Evolutionary conservation across 441 rosid genomes (phyloP), one percentile per base, ranked within the genome.

Genomic region (Gossypium aridum): DNA sequence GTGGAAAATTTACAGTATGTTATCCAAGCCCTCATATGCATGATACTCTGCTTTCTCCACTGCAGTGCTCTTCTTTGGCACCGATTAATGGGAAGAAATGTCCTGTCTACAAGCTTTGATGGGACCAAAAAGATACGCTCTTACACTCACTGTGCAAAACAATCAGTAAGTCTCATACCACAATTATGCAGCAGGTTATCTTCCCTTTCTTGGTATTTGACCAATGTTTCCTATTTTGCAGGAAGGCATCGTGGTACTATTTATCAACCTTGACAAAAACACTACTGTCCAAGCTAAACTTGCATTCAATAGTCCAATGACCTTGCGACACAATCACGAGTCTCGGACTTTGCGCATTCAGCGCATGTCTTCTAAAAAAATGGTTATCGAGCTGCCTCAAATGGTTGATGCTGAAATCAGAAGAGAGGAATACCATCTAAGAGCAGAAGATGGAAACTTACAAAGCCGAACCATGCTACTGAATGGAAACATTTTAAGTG

Each of bases 31-130:
- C 45, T 2, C 26, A 10, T 17, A 1, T 62, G 51, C 60, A 16
- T 73, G 76, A 49, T 13, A 28, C 57, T 77, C 60, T 78, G 60
- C 68, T 76, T 64, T 83, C 79, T 73, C 59, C 20, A 37, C 10
- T 75, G 85, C 92, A 96, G 97, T 68, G 92, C 93, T 79, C 96
- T 96, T 80, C 89, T 93, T 20, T 96, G 98, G 98, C 90, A 88
- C 75, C 83, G 72, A 71, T 78, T 93, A 65, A 92, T 96, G 98
- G 97, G 98, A 79, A 86, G 85, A 80, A 82, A 86, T 31, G 93
- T 85, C 80, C 79, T 93, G 17, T 81, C 78, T 16, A 85, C 98
- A 20, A 89, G 65, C 81, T 92, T 91, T 80, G 82, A 89, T 0
- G 97, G 94, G 75, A 84, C 82, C 2, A 90, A 87, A 31, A 92